A percentile compares a stretch with the other conserved stretches of the same genome.
Evolutionary conservation across 805 yeast species (phyloP).

Genomic region (Cyberlindnera americana): DNA sequence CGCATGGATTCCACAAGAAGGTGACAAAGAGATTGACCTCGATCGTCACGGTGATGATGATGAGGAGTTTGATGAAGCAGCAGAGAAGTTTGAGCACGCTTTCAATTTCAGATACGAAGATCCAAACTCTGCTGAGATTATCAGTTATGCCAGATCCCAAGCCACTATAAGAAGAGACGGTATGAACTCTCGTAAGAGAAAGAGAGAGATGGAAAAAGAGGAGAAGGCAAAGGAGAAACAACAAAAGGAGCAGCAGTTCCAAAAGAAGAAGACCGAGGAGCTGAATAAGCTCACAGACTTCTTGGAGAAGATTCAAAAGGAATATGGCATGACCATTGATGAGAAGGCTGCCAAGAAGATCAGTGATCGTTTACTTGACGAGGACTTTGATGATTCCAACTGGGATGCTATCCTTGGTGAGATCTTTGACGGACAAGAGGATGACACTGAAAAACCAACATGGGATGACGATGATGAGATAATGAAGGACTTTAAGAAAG

Average conservation of each 20-base stretch:
- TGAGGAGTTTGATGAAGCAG: constrained; percentile 88
- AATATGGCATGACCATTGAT: constrained; percentile 45
- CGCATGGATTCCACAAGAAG: constrained; percentile 85
- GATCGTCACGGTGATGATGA: constrained; percentile 53
- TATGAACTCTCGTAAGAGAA: constrained; percentile 66
- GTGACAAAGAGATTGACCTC: constrained; percentile 52
- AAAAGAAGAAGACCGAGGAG: constrained; percentile 71
- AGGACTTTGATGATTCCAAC: constrained; percentile 83
- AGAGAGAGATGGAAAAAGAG: constrained; percentile 68
- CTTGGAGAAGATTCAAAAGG: constrained; percentile 37
- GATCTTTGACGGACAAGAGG: constrained; percentile 78
- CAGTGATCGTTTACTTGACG: constrained; percentile 73
- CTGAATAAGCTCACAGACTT: constrained; percentile 75
- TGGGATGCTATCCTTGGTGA: constrained; percentile 89
- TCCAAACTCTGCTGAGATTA: constrained; percentile 83
- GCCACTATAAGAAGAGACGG: constrained; percentile 85
- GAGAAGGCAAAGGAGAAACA: constrained; percentile 47
- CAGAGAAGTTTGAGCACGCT: constrained; percentile 85
- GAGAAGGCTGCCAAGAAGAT: constrained; percentile 60
- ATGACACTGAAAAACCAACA: constrained; percentile 52
- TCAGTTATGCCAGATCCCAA: constrained; percentile 91
- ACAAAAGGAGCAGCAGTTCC: constrained; percentile 56
- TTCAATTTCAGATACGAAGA: constrained; percentile 95
- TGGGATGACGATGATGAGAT: constrained; percentile 62
- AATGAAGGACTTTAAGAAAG: constrained; percentile 39